Base-by-base conservation (phyloP, 2,329 filamentous ascomycete genomes). In the Lasiodiplodia citricola region DNA sequence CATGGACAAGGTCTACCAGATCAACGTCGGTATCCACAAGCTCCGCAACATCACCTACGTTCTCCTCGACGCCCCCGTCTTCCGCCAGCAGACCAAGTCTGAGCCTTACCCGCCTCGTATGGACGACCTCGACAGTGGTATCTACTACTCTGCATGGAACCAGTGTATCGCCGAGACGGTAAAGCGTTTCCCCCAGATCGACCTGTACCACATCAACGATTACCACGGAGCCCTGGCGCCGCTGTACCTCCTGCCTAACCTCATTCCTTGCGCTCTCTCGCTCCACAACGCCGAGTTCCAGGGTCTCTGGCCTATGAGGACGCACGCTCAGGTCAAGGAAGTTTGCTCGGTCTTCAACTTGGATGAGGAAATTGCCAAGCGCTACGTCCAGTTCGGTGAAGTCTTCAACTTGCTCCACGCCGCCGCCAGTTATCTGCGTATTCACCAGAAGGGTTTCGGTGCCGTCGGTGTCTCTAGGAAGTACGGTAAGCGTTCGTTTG, bases 251-350 rank as follows among this genome's bases (percentile, higher is more conserved):
- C 83, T 91, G 2, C 89, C 89, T 1, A 79, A 86, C 71, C 88
- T 87, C 0, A 84, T 91, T 52, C 88, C 88, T 38, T 84, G 85
- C 71, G 89, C 87, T 72, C 79, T 91, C 10, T 90, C 88, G 0
- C 85, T 91, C 14, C 89, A 91, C 76, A 91, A 91, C 71, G 89
- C 89, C 62, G 89, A 91, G 71, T 91, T 91, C 73, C 89, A 91
- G 75, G 89, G 89, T 62, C 80, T 91, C 25, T 91, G 89, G 89
- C 87, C 88, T 0, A 90, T 91, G 60, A 50, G 60, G 60, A 64
- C 60, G 31, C 60, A 64, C 60, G 18, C 87, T 55, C 89, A 91
- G 72, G 83, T 84, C 68, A 84, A 85, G 51, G 89, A 91, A 64
- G 60, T 64, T n/a, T 64, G 88, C 75, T 83, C 84, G 4, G 87